Evolutionary conservation across 805 yeast genomes (phyloP), one percentile per base, ranked within the genome.

Genomic region (Myxozyma neglecta): DNA sequence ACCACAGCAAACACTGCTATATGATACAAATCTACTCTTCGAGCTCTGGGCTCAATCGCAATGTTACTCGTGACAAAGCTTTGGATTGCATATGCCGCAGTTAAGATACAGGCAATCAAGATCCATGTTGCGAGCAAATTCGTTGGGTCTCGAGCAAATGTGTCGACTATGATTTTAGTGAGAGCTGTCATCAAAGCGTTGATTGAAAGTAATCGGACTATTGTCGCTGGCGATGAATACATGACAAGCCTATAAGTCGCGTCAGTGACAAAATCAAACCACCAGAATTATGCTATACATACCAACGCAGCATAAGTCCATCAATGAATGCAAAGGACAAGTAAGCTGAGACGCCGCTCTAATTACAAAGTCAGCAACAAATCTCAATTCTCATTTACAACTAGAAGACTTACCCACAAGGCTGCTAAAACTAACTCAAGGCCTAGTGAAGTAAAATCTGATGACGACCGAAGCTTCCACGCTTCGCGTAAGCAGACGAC

Each of bases 1-100:
- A 93, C 97, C 45, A 93, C 99, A 1, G 98, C 97, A 76, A 90
- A 93, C 1, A 93, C 97, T 0, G 89, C 90, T 53, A 94, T 89
- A 35, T 60, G 68, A 29, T 61, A 90, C 58, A 92, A 79, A 72
- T 93, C 96, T 62, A 92, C 89, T 40, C 91, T 86, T 57, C 97
- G 80, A 45, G 84, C 81, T 60, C 74, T 75, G 67, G 72, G 76
- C 68, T 77, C 75, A 45, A 72, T 63, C 6, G 77, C 75, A 59
- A 77, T 70, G 64, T 81, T 81, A 58, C 91, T 87, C 11, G 97
- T 91, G 65, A 91, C 86, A 71, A 91, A 93, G 71, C 88, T 90
- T 74, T 93, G 98, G 66, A 87, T 80, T 48, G 89, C 91, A 76
- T 87, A 93, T 6, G 88, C 84, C 16, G 84, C 79, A 0, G 98